phyloP scores from a whole-genome alignment of 2,329 filamentous ascomycete genomes.

The Trichoderma afroharzianum region DNA sequence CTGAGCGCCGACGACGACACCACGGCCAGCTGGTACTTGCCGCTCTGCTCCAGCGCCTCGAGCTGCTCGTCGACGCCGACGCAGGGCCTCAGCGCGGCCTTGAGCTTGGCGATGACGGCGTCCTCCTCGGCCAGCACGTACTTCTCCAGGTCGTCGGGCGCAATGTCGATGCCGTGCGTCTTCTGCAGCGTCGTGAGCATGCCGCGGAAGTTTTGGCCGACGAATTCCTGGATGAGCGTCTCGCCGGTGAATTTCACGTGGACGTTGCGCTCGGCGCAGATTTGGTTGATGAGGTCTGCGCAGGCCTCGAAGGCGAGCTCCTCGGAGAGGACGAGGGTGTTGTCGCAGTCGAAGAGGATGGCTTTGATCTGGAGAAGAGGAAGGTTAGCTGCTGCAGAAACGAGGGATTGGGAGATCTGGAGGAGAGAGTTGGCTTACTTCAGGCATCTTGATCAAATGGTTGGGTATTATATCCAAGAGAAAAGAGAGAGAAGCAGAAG shows the following conservation, averaged over 20 bases:
- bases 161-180: slow-evolving; percentile 70
- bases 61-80: slow-evolving; percentile 65
- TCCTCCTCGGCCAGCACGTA: slow-evolving; percentile 79
- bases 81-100: slow-evolving; percentile 64
- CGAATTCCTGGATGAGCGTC: slow-evolving; percentile 78
- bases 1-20: slow-evolving; percentile 78
- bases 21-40: slow-evolving; percentile 71
- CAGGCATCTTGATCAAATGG: slow-evolving; percentile 31
- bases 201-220: slow-evolving; percentile 91
- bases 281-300: slow-evolving; percentile 82
- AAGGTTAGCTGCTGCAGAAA: not conserved
- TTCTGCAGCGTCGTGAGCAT: slow-evolving; percentile 77
- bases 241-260: slow-evolving; percentile 70
- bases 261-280: slow-evolving; percentile 65
- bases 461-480: not conserved
- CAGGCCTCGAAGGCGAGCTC: slow-evolving; percentile 88
- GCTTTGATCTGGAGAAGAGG: slow-evolving; percentile 52
- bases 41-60: slow-evolving; percentile 55
- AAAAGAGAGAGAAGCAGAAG: slow-evolving; percentile 7
- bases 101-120: slow-evolving; percentile 76
- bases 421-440: slow-evolving; percentile 25
- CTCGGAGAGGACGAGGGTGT: slow-evolving; percentile 91
- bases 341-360: slow-evolving; percentile 77
- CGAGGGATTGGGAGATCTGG: not conserved
- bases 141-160: slow-evolving; percentile 62